Percentiles rank a stretch among this genome's conserved stretches.
phyloP scores from a whole-genome alignment of 2,329 filamentous ascomycete genomes.

The Colletotrichum melonis region DNA sequence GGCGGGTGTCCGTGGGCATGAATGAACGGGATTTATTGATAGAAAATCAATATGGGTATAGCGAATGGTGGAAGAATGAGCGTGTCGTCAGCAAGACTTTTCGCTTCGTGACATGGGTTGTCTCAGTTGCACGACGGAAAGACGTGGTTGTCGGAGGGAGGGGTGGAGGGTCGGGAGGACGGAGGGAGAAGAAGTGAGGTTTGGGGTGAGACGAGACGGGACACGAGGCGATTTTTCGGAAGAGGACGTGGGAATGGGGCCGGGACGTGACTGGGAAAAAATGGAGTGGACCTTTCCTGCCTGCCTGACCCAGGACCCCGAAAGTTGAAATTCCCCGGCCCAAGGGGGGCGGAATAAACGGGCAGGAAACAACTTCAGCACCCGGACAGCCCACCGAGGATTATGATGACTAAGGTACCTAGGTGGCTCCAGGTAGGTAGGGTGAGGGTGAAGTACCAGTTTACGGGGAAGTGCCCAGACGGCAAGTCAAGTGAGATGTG shows the following conservation, averaged over 20 bases:
- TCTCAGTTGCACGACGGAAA: background rate
- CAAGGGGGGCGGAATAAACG: background rate
- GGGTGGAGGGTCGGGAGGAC: conserved; percentile 15
- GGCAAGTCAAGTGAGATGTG: background rate
- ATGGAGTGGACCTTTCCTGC: conserved; percentile 6
- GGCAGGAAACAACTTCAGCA: background rate
- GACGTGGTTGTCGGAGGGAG: background rate
- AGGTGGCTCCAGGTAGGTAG: too few relatives aligned
- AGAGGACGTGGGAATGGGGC: conserved; percentile 27
- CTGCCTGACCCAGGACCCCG: conserved; percentile 29
- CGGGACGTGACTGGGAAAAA: conserved; percentile 27
- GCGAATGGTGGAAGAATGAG: background rate
- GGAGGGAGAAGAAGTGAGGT: conserved; percentile 24
- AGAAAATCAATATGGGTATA: background rate
- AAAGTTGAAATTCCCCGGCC: conserved; percentile 26
- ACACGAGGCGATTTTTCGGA: conserved; percentile 36
- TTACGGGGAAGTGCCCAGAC: background rate
- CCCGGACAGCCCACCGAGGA: background rate
- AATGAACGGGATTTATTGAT: conserved; percentile 1
- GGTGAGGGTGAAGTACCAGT: background rate
- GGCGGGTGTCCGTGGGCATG: background rate
- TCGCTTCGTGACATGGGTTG: background rate
- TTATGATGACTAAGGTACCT: background rate
- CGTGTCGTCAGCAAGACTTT: background rate
- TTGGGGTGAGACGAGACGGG: conserved; percentile 29